Evolutionary conservation across 2,329 filamentous ascomycete genomes (phyloP).

Genomic region (Ophiostoma novo-ulmi): DNA sequence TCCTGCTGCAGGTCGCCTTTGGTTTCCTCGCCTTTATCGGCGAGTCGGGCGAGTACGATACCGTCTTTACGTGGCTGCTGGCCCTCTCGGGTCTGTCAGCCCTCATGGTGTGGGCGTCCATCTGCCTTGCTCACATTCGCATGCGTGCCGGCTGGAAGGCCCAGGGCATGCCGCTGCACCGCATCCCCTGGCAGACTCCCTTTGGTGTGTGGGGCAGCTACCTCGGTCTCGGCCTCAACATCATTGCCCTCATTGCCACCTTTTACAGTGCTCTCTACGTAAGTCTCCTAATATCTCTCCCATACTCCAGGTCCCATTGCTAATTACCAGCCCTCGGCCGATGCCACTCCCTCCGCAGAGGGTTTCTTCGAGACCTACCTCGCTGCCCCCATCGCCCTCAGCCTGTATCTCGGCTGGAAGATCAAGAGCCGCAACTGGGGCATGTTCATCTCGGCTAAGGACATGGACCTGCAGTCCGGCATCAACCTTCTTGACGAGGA

Average conservation of each 20-base stretch:
- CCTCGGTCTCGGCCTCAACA: slow-evolving; percentile 6
- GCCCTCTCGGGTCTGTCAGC: slow-evolving; percentile 57
- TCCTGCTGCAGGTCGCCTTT: slow-evolving; percentile 52
- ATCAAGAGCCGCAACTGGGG: slow-evolving; percentile 50
- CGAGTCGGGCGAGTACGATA: slow-evolving; percentile 36
- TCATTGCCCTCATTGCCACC: not conserved
- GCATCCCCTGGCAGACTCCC: slow-evolving; percentile 58
- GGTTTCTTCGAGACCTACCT: slow-evolving; percentile 57
- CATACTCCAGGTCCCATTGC: not conserved
- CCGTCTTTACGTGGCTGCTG: slow-evolving; percentile 27
- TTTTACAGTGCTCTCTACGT: slow-evolving; percentile 12
- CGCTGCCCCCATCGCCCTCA: slow-evolving; percentile 50
- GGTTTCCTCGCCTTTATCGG: slow-evolving; percentile 66
- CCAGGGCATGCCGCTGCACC: slow-evolving; percentile 59
- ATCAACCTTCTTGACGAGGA: slow-evolving; percentile 42
- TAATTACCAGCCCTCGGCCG: slow-evolving; percentile 31
- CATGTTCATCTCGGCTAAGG: slow-evolving; percentile 49
- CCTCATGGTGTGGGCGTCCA: slow-evolving; percentile 61
- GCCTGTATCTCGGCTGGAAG: slow-evolving; percentile 63
- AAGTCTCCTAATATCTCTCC: not conserved
- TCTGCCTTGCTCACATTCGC: slow-evolving; percentile 61
- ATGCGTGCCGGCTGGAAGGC: slow-evolving; percentile 61
- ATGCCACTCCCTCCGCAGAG: slow-evolving; percentile 37
- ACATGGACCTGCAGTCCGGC: slow-evolving; percentile 60
- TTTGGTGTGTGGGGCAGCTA: slow-evolving; percentile 30